These are phyloP conservation scores for Parastagonospora avenae DNA, from an alignment of 2,329 filamentous ascomycete species.

Conservation along the genomic window DNA sequence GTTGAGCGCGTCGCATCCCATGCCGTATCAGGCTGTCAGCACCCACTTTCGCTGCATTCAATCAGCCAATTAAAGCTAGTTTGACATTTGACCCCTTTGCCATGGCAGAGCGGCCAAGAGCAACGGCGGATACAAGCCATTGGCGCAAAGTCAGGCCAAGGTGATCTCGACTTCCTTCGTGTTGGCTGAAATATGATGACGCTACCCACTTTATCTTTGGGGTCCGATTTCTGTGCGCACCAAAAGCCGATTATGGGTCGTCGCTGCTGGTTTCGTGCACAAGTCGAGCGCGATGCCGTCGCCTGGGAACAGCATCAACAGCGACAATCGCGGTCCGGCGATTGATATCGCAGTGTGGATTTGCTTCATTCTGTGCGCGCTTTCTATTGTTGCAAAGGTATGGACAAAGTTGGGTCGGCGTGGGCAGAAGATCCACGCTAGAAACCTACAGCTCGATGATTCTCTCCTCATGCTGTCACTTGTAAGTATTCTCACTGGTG, in stretches of 20 bases:
- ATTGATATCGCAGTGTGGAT: slow-evolving; percentile 15
- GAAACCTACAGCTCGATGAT: slow-evolving; percentile 5
- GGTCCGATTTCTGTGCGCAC: background rate
- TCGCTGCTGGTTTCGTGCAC: background rate
- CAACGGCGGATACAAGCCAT: background rate
- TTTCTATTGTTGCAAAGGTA: slow-evolving; percentile 8
- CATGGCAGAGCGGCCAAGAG: background rate
- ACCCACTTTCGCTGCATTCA: background rate
- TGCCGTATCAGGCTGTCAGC: background rate
- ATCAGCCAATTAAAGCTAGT: background rate
- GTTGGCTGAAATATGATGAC: background rate
- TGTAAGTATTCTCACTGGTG: background rate
- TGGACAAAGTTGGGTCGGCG: slow-evolving; percentile 9
- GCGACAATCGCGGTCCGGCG: slow-evolving; percentile 4
- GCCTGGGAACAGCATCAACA: slow-evolving; percentile 1
- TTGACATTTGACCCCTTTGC: background rate
- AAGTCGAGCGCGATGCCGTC: background rate
- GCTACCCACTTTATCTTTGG: background rate
- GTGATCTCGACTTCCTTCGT: background rate
- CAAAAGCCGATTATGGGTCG: background rate
- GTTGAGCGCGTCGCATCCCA: background rate
- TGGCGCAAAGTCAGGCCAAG: background rate
- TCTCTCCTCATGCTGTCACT: background rate
- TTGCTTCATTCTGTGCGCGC: slow-evolving; percentile 9
- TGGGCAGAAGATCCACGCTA: background rate